Evolutionary conservation across 148 eudicot genomes (phyloP), one percentile per base, ranked within the genome.

Genomic region (Rhododendron ovatum): DNA sequence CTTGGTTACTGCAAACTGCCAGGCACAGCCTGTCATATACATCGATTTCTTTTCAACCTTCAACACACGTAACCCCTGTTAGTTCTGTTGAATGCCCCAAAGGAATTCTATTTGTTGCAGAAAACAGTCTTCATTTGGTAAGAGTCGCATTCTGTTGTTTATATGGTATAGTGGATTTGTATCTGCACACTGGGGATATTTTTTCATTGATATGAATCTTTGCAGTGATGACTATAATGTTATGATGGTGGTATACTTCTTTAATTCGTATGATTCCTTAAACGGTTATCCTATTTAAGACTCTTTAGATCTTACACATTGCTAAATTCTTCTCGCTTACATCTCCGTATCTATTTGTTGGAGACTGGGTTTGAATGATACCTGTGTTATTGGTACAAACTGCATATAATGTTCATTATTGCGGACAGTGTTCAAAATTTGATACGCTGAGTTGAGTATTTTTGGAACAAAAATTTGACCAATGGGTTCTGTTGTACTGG

Each of bases 1-100:
- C 99, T 85, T 96, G 98, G 99, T 89, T 96, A 89, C 91, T 96
- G 86, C 99, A 96, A 88, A 91, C 96, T 88, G 98, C 98, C 85
- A 92, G 99, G 88, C 98, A 95, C 84, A 93, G 99, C 87, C 94
- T 96, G 83, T 93, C 98, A 30, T 96, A 92, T 88, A 91, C 94
- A 26, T 96, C 99, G 57, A 92, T 96, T 76, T 96, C 99, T 4
- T 96, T 95, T 86, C 95, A 94, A 84, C 94, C 99, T 87, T 93
- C 99, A 82, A 95, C 98, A 67, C 98, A 95, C 88, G 98, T 89
- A 86, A 96, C 99, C 86, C 98, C 99, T 84, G 98, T 96, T 61
- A 93, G 94, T 84, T 92, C 98, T 73, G 87, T 87, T 87, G 99
- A 96, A 89, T 96, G 98, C 83, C 96, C 98, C 7, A 93, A 91